Evolutionary conservation across 345 rosid species (phyloP).

Genomic region (Populus tremula): DNA sequence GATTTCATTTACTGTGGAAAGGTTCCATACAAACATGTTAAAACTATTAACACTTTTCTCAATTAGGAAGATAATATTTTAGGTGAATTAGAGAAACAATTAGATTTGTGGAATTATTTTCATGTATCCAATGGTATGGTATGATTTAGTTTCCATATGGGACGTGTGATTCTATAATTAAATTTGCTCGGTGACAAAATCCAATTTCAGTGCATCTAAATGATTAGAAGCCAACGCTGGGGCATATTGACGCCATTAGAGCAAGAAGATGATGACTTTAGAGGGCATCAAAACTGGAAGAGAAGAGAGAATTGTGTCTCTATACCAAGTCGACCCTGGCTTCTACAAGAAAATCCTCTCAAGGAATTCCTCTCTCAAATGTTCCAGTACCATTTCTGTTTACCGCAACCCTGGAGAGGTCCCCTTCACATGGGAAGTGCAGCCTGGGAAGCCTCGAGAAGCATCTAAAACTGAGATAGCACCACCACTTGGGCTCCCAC

Average conservation of each 20-base stretch:
- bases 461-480: not conserved
- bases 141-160: not conserved
- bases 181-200: not conserved
- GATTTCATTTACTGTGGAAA: not conserved
- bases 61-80: not conserved
- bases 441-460: conserved; percentile 3
- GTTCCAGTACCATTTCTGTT: not conserved
- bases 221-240: not conserved
- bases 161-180: not conserved
- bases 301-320: not conserved
- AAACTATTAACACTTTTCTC: not conserved
- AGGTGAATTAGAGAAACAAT: not conserved
- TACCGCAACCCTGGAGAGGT: not conserved
- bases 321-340: conserved; percentile 9
- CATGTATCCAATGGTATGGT: not conserved
- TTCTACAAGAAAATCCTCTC: conserved; percentile 16
- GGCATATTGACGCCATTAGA: not conserved
- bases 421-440: conserved; percentile 9
- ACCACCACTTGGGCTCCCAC: not conserved
- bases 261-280: not conserved
- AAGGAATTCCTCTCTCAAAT: not conserved
- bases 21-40: not conserved
- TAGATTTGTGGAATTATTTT: not conserved
- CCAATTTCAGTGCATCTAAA: not conserved
- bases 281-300: not conserved